Evolutionary conservation across 176 grass and related monocot species (phyloP).

Genomic region (Pharus latifolius): DNA sequence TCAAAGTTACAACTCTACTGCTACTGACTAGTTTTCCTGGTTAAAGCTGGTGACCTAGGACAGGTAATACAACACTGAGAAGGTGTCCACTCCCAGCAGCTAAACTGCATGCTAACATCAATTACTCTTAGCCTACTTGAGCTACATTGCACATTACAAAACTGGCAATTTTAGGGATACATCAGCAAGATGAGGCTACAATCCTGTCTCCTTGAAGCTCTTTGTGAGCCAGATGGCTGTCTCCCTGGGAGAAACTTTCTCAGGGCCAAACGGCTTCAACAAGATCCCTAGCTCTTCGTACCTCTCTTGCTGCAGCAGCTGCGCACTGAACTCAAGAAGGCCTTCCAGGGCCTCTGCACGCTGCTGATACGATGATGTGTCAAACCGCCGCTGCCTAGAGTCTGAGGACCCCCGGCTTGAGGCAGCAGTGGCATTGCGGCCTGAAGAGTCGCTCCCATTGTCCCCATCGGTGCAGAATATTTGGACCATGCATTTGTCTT

Average conservation of each 20-base stretch:
- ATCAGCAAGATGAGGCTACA: conserved; percentile 19
- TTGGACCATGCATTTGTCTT: conserved; percentile 74
- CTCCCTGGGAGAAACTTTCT: conserved; percentile 74
- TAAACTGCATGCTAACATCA: neutral
- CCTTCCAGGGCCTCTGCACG: conserved; percentile 83
- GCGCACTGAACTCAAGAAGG: conserved; percentile 70
- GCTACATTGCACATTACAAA: neutral
- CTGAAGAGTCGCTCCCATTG: conserved; percentile 15
- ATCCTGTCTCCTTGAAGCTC: conserved; percentile 70
- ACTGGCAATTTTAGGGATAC: neutral
- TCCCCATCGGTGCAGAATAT: conserved; percentile 23
- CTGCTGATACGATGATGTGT: conserved; percentile 68
- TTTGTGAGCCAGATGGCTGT: conserved; percentile 85
- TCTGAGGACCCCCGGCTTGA: conserved; percentile 47
- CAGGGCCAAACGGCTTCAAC: conserved; percentile 67
- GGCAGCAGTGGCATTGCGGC: conserved; percentile 6
- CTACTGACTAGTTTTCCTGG: neutral
- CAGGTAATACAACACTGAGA: conserved; percentile 12
- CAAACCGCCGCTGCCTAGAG: conserved; percentile 48
- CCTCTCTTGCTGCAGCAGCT: conserved; percentile 72
- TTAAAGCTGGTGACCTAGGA: neutral
- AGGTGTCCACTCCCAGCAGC: conserved; percentile 10
- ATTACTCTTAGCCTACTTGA: neutral
- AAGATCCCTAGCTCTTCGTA: conserved; percentile 62
- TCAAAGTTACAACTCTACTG: neutral